Evolutionary conservation across 345 rosid genomes (phyloP).

Genomic region (Carallia brachiata): DNA sequence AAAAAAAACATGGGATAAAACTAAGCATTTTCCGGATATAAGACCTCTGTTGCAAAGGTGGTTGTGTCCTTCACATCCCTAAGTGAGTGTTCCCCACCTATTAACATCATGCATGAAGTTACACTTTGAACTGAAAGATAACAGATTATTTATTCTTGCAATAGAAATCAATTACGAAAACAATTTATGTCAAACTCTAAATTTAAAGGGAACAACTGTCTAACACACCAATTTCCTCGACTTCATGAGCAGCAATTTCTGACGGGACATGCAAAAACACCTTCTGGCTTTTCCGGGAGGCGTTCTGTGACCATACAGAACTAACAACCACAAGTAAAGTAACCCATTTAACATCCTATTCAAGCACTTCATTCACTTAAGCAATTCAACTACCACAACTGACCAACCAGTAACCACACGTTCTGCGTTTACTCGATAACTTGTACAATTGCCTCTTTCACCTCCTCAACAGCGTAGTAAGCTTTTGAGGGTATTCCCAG

Average conservation of each 20-base stretch:
- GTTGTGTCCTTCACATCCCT: conserved; percentile 93
- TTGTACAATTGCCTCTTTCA: conserved; percentile 53
- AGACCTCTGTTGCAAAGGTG: conserved; percentile 83
- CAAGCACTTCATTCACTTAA: neutral
- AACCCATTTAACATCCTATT: conserved; percentile 9
- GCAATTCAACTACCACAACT: neutral
- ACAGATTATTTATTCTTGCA: neutral
- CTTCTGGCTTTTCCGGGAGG: conserved; percentile 88
- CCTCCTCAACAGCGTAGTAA: conserved; percentile 89
- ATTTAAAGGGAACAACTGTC: neutral
- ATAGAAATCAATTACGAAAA: neutral
- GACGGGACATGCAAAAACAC: conserved; percentile 79
- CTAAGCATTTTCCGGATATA: neutral
- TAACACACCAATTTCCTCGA: conserved; percentile 86
- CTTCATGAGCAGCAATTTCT: conserved; percentile 94
- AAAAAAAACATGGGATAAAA: neutral
- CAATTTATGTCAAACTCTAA: neutral
- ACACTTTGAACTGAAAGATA: neutral
- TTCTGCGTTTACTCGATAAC: neutral
- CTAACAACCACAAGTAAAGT: neutral
- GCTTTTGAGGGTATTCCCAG: conserved; percentile 93
- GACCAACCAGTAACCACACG: neutral
- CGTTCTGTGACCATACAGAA: conserved; percentile 42
- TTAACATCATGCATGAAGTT: neutral
- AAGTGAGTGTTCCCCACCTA: conserved; percentile 86